Conservation (phyloP, 2,329 filamentous ascomycete species). For the Karstenula rhodostoma region DNA sequence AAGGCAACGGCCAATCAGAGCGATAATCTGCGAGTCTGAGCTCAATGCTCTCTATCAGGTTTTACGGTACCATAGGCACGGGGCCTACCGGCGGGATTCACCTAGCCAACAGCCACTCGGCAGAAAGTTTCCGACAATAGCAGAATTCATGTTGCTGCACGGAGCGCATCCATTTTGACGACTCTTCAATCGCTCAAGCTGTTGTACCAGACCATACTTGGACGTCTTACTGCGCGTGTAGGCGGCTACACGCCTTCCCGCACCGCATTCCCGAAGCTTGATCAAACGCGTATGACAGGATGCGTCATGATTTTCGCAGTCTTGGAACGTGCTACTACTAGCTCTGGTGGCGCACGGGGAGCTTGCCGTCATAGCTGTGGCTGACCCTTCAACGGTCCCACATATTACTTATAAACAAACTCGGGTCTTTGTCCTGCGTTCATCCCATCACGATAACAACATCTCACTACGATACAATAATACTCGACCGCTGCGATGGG, state of each 20-base stretch:
- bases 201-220: too few species aligned
- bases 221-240: neutral
- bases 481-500: conserved; percentile 18
- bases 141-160: too few species aligned
- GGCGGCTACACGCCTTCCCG: neutral
- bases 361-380: neutral
- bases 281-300: neutral
- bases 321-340: neutral
- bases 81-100: too few species aligned
- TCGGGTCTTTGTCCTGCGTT: neutral
- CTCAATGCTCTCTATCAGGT: too few species aligned
- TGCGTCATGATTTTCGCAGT: conserved; percentile 2
- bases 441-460: neutral
- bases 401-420: neutral
- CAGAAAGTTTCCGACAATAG: too few species aligned
- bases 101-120: too few species aligned
- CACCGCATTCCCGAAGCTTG: neutral
- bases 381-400: neutral
- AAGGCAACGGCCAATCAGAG: too few species aligned
- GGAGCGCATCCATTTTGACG: too few species aligned
- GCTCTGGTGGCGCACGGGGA: neutral
- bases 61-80: too few species aligned
- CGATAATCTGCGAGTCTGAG: too few species aligned
- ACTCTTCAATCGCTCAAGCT: too few species aligned
- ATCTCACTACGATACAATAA: neutral